Evolutionary conservation across 1,139 yeast species (phyloP).

Genomic region (Saccharomycopsis hybrid): DNA sequence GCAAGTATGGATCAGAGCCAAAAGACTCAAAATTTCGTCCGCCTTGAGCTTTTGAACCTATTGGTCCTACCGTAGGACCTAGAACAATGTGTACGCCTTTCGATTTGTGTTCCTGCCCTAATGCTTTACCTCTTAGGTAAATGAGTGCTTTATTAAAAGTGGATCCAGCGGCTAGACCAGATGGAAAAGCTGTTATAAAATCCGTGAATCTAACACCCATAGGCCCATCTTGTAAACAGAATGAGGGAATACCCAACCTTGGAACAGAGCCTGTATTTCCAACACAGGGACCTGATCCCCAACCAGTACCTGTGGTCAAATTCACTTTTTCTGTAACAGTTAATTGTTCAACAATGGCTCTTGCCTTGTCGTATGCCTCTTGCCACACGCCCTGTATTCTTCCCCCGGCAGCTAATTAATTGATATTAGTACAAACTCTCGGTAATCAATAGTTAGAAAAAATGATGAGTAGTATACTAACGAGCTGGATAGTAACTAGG

Average conservation of each 20-base stretch:
- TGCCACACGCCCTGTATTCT: constrained; percentile 45
- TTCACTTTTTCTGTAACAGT: constrained; percentile 54
- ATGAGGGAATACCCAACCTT: constrained; percentile 47
- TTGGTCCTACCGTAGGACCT: constrained; percentile 62
- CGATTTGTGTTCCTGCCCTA: constrained; percentile 49
- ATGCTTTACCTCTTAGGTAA: constrained; percentile 47
- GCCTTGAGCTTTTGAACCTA: constrained; percentile 56
- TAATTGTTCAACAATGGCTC: constrained; percentile 47
- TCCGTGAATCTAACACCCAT: constrained; percentile 57
- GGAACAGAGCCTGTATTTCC: constrained; percentile 61
- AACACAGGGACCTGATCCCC: constrained; percentile 58
- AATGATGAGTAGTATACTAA: constrained; percentile 2
- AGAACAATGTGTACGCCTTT: constrained; percentile 58
- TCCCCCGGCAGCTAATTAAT: constrained; percentile 30
- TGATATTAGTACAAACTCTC: neutral
- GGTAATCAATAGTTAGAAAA: neutral
- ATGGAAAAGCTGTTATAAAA: constrained; percentile 50
- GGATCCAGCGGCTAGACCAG: constrained; percentile 53
- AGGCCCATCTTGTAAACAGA: constrained; percentile 63
- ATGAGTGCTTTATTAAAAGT: constrained; percentile 51
- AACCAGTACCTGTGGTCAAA: constrained; percentile 60
- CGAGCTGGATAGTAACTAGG: constrained; percentile 18
- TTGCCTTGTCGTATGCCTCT: constrained; percentile 49
- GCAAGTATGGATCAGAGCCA: constrained; percentile 58
- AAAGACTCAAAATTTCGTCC: constrained; percentile 66